Conservation (phyloP, 768 basidiomycete genomes). For the Podaxis sp. region DNA sequence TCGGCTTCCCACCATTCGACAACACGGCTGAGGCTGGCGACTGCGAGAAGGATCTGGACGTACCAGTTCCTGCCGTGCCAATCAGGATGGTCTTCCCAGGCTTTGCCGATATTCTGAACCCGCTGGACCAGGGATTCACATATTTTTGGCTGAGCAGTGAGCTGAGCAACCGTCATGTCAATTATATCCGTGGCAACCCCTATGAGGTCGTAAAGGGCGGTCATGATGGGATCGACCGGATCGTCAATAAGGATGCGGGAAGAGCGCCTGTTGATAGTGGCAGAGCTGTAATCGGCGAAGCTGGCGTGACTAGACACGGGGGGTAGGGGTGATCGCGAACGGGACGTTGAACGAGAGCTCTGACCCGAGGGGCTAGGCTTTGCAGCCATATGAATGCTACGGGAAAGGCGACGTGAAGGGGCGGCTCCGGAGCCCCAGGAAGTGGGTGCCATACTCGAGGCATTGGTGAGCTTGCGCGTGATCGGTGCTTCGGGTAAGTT, state of each 20-base stretch:
- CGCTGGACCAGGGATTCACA: constrained; percentile 88
- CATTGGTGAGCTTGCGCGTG: constrained; percentile 61
- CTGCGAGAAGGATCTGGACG: constrained; percentile 92
- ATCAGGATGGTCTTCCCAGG: constrained; percentile 97
- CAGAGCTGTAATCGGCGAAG: constrained; percentile 58
- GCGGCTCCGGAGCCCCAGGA: constrained; percentile 57
- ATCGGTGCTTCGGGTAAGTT: constrained; percentile 64
- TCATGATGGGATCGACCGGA: constrained; percentile 87
- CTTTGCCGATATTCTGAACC: constrained; percentile 88
- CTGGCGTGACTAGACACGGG: constrained; percentile 61
- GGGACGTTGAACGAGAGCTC: constrained; percentile 91
- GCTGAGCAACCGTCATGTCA: constrained; percentile 85
- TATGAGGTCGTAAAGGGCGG: constrained; percentile 88
- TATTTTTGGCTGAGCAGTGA: constrained; percentile 81
- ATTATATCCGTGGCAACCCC: constrained; percentile 89
- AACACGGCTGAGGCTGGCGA: constrained; percentile 93
- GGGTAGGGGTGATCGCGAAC: constrained; percentile 91
- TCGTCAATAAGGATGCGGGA: constrained; percentile 84
- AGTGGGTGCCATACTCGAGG: constrained; percentile 40
- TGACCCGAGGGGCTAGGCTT: constrained; percentile 70
- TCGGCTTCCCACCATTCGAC: constrained; percentile 99
- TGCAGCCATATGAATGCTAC: constrained; percentile 75
- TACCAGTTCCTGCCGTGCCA: constrained; percentile 99
- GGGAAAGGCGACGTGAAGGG: constrained; percentile 79
- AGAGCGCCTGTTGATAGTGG: constrained; percentile 65